Evolutionary conservation across 768 basidiomycete species (phyloP), one percentile per base, ranked within the genome.

Genomic region (Tulasnella sp.): DNA sequence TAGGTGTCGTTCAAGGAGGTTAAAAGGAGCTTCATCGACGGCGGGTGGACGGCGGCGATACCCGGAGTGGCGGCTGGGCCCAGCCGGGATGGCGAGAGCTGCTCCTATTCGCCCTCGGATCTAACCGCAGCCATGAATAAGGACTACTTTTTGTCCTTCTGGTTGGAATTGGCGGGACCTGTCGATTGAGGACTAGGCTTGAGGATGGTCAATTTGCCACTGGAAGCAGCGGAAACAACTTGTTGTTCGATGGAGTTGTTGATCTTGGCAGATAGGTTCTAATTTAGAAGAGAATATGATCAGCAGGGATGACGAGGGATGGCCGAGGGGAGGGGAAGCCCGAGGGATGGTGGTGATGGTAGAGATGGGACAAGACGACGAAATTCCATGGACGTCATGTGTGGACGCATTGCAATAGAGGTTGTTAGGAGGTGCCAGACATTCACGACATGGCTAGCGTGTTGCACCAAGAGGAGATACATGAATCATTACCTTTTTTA

Each of bases 191-290:
- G 19, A 17, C 19, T 54, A 11, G 74, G 88, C 84, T 92, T 93
- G 94, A 98, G 94, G 82, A 98, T 95, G 37, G 93, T 93, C 78
- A 98, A 86, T 82, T 93, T 94, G 49, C 96, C 96, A 58, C 90
- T 86, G 5, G 93, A 94, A 3, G 96, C 96, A 8, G 94, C 94
- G 70, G 89, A 85, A 15, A 94, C 92, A 90, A 96, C 94, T 83
- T 96, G 95, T 74, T 88, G 87, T 82, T 98, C 96, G 80, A 98
- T 96, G 29, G 92, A 93, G 82, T 89, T 90, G 82, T 93, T 94
- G 81, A 97, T 96, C 84, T 95, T 96, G 72, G 94, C 91, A 77
- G 91, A 91, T 79, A 97, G 86, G 80, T 89, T 86, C 95, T 97
- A 81, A 22, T 7, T 14, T 45, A 45, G 42, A 45, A 45, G 42